Base-by-base conservation (phyloP, 257 asterid genomes). In the Capsicum baccatum region DNA sequence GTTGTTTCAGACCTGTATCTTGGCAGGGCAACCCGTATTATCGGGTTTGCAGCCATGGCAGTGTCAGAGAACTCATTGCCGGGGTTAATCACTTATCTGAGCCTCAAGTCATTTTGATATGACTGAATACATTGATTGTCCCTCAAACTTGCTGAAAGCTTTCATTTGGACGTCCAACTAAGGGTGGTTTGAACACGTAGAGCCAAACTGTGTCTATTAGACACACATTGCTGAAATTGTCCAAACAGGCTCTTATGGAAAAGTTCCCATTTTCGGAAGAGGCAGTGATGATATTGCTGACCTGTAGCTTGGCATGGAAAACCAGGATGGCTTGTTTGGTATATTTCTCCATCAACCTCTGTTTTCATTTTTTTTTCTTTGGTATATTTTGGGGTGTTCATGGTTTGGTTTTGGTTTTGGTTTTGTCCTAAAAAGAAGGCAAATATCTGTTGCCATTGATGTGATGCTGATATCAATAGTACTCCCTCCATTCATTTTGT, bases 211-310 rank as follows among this genome's bases (percentile, higher is more conserved):
- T 64, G 42, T 64, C 47, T 26, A 26, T 33, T 26, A 62, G 69
- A 63, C 69, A 63, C 39, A 9, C 2, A 13, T 62, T 66, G 9
- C n/a, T 33, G 73, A 35, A 66, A 39, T 54, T 52, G 79, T 67
- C 84, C 71, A 54, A 69, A 59, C 26, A 84, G 86, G 81, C 58
- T 82, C 83, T 64, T 84, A 56, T 37, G 35, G 54, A 80, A 16
- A 79, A 88, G 89, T 26, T 63, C 5, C 44, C 7, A 26, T 33
- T 33, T 64, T 64, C 9, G 26, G 12, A 56, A 55, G 58, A 55
- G 60, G 60, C 17, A 56, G 60, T 56, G 60, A 56, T 56, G 60
- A 56, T 56, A 56, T 63, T 63, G 69, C 37, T 9, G 11, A 60
- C 37, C 35, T 3, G 67, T 12, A 64, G 26, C 8, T 11, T 26